Evolutionary conservation across 2,329 filamentous ascomycete species (phyloP).

Genomic region (Rhynchosporium graminicola): DNA sequence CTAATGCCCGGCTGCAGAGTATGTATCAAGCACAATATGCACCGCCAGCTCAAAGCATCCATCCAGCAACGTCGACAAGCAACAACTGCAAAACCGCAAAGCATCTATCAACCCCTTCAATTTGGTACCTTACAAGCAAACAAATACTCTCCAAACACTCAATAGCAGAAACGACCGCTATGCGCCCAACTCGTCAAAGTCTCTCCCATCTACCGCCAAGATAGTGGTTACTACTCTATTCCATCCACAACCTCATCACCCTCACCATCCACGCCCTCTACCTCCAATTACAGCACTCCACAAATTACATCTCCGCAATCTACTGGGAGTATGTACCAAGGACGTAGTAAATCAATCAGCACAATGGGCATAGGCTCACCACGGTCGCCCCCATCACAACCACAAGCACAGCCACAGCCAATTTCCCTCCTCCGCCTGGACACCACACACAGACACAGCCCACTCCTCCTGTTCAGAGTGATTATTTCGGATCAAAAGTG

Average conservation of each 20-base stretch:
- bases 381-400: constrained; percentile 14
- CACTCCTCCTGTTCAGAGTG: constrained; percentile 11
- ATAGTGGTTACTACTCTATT: constrained; percentile 48
- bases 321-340: constrained; percentile 16
- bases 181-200: constrained; percentile 37
- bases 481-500: constrained; percentile 18
- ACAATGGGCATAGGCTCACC: constrained; percentile 17
- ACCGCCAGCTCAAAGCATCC: not conserved
- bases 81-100: constrained; percentile 19
- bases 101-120: constrained; percentile 26
- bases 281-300: constrained; percentile 24
- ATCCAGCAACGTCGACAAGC: constrained; percentile 12
- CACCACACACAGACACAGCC: not conserved
- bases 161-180: constrained; percentile 1
- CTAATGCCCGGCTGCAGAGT: constrained; percentile 1
- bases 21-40: constrained; percentile 5
- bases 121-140: constrained; percentile 25
- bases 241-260: constrained; percentile 13
- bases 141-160: not conserved
- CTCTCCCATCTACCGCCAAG: constrained; percentile 39
- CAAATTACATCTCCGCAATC: constrained; percentile 9
- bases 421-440: constrained; percentile 27
- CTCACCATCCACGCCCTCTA: constrained; percentile 42
- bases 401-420: constrained; percentile 1
- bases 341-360: not conserved